Evolutionary conservation across 2,329 filamentous ascomycete genomes (phyloP).

Genomic region (Myriosclerotinia curreyana): DNA sequence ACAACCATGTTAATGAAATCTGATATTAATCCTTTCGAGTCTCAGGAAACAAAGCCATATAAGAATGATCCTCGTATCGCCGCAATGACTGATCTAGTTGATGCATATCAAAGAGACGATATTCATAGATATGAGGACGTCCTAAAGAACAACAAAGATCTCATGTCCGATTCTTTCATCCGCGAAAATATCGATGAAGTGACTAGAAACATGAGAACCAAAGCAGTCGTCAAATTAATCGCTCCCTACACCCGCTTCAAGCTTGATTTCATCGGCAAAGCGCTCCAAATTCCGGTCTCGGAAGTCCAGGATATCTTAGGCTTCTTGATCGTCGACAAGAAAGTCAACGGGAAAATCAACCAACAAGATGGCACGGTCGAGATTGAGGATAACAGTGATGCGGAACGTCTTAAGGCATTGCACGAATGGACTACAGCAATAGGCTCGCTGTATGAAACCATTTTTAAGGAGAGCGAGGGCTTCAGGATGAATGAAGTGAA

Average conservation of each 20-base stretch:
- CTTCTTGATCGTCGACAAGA: conserved; percentile 87
- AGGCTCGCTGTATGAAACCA: conserved; percentile 62
- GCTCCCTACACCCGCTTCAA: conserved; percentile 94
- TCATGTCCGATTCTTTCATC: conserved; percentile 90
- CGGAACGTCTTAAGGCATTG: conserved; percentile 70
- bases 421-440: conserved; percentile 70
- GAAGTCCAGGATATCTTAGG: conserved; percentile 96
- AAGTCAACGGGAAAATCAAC: conserved; percentile 84
- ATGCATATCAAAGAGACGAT: conserved; percentile 93
- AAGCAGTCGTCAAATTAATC: conserved; percentile 88
- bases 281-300: conserved; percentile 77
- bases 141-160: conserved; percentile 80
- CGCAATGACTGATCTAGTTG: conserved; percentile 95
- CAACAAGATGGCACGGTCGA: conserved; percentile 81
- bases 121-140: conserved; percentile 89
- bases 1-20: conserved; percentile 99
- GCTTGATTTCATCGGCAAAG: conserved; percentile 79
- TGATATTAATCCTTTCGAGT: conserved; percentile 97
- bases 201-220: conserved; percentile 95
- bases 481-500: conserved; percentile 44
- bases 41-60: conserved; percentile 98
- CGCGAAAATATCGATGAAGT: conserved; percentile 99
- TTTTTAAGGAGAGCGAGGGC: conserved; percentile 77
- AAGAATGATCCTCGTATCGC: conserved; percentile 92
- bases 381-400: conserved; percentile 71